These are phyloP conservation scores for Fusarium abutilonis DNA, from an alignment of 2,329 filamentous ascomycete species.

Conservation along the genomic window DNA sequence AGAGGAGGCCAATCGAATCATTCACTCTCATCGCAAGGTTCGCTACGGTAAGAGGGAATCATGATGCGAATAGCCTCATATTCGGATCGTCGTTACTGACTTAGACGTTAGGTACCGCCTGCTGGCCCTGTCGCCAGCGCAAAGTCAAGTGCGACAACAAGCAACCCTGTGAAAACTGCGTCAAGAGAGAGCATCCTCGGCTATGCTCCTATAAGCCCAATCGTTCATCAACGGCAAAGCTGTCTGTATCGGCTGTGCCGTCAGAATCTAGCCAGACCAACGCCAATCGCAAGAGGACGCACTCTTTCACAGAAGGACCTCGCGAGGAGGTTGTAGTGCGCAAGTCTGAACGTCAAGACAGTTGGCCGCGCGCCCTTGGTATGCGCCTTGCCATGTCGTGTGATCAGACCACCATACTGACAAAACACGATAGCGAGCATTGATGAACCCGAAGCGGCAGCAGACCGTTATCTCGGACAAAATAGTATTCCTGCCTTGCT, in stretches of 20 bases:
- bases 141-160: conserved; percentile 77
- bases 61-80: conserved; percentile 32
- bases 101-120: conserved; percentile 63
- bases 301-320: conserved; percentile 47
- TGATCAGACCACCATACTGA: conserved; percentile 33
- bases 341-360: conserved; percentile 53
- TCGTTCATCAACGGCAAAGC: conserved; percentile 53
- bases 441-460: conserved; percentile 65
- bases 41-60: conserved; percentile 66
- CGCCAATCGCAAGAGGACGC: conserved; percentile 48
- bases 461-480: conserved; percentile 70
- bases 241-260: conserved; percentile 43
- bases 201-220: conserved; percentile 75
- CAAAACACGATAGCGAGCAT: conserved; percentile 51
- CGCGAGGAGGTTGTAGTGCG: conserved; percentile 43
- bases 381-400: conserved; percentile 21
- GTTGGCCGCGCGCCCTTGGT: conserved; percentile 57
- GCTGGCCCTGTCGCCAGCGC: conserved; percentile 73
- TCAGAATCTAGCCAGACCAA: conserved; percentile 40
- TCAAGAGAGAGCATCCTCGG: conserved; percentile 71
- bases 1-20: conserved; percentile 74
- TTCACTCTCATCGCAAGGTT: conserved; percentile 75
- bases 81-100: conserved; percentile 21
- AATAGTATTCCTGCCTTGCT: conserved; percentile 75
- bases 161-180: conserved; percentile 73